Base-by-base conservation (phyloP, 2,329 filamentous ascomycete species). In the Clarireedia homoeocarpa region DNA sequence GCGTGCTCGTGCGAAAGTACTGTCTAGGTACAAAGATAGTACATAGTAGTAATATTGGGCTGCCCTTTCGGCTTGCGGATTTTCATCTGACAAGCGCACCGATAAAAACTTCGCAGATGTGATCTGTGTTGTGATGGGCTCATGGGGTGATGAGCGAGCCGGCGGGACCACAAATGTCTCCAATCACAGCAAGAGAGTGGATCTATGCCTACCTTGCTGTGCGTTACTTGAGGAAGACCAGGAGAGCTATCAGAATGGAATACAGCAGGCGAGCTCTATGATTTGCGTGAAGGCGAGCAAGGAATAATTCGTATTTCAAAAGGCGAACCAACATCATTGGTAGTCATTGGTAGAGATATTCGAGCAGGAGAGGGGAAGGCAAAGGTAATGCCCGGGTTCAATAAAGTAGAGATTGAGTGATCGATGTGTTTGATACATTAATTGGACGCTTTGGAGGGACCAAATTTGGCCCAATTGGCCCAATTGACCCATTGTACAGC, bases 121-220 rank as follows among this genome's bases (percentile, higher is more conserved):
- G 15, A 56, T 46, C 27, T 34, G 20, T 30, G 20, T 44, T 51
- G 51, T 48, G 51, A 53, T 48, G 44, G 30, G 30, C 30, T 34
- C 30, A 34, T 34, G 3, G 30, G 30, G 10, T 34, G 10, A 34
- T 12, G 10, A 12, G 30, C 30, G 10, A 34, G 30, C 30, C 30
- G 30, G 30, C 30, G 44, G 47, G 34, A 53, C 45, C 51, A 53
- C 51, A 53, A 48, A 48, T 53, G 30, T 48, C 47, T 23, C 26
- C 44, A 23, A 24, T 48, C 51, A 53, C 51, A 20, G 20, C 20
- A 48, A 46, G 48, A 56, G 36, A 47, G 48, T 51, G 54, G 40
- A 51, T 27, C 54, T n/a, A 14, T 34, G 12, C 9, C 30, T 34
- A 12, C 10, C 30, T 4, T 12, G 12, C 30, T 1, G 12, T 53